These are phyloP conservation scores for Calonectria hongkongensis DNA, from an alignment of 2,329 filamentous ascomycete genomes.

Conservation along the genomic window DNA sequence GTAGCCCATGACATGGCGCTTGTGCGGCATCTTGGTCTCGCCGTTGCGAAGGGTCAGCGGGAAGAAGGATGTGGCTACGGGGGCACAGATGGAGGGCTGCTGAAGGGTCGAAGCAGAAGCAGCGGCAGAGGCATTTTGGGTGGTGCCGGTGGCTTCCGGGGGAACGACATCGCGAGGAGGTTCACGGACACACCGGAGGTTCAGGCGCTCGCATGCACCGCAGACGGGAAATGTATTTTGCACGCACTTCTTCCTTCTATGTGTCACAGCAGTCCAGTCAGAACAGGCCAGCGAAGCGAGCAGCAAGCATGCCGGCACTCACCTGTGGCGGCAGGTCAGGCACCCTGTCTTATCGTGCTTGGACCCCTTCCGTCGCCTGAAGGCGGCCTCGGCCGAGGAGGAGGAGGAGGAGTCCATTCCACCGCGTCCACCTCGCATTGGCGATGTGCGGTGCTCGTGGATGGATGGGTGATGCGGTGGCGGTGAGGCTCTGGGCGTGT, in stretches of 20 bases:
- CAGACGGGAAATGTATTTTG: constrained; percentile 31
- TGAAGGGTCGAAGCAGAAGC: background rate
- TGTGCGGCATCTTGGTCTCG: constrained; percentile 10
- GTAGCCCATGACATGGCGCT: constrained; percentile 32
- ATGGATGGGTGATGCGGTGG: background rate
- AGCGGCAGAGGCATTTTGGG: background rate
- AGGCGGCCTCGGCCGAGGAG: background rate
- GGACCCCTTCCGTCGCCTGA: constrained; percentile 26
- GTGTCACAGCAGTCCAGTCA: background rate
- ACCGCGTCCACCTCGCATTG: background rate
- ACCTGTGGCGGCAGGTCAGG: constrained; percentile 34
- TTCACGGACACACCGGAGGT: constrained; percentile 27
- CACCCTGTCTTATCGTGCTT: constrained; percentile 35
- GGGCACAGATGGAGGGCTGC: background rate
- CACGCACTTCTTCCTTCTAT: constrained; percentile 31
- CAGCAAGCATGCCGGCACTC: constrained; percentile 2
- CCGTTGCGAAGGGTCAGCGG: background rate
- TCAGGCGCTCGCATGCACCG: constrained; percentile 27
- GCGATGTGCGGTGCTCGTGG: too few relatives aligned
- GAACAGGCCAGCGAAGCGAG: background rate
- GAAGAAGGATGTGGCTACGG: constrained; percentile 7
- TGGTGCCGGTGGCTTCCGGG: background rate
- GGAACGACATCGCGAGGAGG: constrained; percentile 10
- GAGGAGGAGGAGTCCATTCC: background rate
- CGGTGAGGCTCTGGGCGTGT: constrained; percentile 18